phyloP scores from a whole-genome alignment of 2,329 filamentous ascomycete species.

The Macrophomina tecta region DNA sequence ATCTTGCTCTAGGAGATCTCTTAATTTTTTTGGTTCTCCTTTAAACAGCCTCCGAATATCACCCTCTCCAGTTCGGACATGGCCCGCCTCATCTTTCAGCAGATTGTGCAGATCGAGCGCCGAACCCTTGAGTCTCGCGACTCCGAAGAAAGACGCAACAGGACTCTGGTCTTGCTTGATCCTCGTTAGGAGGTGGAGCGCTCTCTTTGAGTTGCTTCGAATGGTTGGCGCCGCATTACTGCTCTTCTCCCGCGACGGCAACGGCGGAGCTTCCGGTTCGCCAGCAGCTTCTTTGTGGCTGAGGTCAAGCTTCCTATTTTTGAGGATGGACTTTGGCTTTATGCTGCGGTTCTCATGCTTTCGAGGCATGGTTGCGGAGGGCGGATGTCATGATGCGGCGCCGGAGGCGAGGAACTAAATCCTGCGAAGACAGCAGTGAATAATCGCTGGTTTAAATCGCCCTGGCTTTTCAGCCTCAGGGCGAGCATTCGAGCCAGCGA shows the following conservation, averaged over 20 bases:
- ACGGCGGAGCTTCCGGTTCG: background rate
- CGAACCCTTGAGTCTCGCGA: background rate
- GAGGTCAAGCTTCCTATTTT: background rate
- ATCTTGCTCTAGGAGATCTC: background rate
- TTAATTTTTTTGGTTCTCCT: background rate
- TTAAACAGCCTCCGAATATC: slow-evolving; percentile 3
- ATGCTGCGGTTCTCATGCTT: background rate
- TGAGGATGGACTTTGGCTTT: slow-evolving; percentile 4
- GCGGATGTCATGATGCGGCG: background rate
- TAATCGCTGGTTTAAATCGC: background rate
- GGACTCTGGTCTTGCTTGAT: slow-evolving; percentile 14
- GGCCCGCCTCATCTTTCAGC: background rate
- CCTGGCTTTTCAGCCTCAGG: background rate
- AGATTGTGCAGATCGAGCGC: slow-evolving; percentile 13
- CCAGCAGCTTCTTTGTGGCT: background rate
- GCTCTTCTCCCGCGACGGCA: background rate
- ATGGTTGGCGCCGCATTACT: background rate
- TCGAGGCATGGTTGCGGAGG: background rate
- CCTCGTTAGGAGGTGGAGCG: background rate
- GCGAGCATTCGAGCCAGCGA: slow-evolving; percentile 5
- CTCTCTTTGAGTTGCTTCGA: background rate
- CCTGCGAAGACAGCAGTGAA: background rate
- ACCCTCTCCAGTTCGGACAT: slow-evolving; percentile 1
- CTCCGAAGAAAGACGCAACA: slow-evolving; percentile 5
- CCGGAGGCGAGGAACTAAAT: background rate